A percentile compares a stretch with the other conserved stretches of the same genome.
These are phyloP conservation scores for Cryptococcus floricola DNA, from an alignment of 1,284 basidiomycete species.

Conservation along the genomic window DNA sequence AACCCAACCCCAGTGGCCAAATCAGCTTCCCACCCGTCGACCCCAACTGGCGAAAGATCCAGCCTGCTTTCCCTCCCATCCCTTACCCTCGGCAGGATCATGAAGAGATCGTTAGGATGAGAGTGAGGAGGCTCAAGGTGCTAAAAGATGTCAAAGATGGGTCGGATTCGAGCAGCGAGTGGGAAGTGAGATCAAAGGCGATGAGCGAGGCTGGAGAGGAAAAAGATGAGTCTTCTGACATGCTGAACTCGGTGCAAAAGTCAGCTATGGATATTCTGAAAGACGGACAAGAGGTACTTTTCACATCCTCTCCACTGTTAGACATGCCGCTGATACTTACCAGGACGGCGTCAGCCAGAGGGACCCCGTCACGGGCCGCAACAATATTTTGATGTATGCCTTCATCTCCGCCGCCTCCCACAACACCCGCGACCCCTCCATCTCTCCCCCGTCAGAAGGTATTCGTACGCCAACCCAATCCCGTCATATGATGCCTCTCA, in stretches of 20 bases:
- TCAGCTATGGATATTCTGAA: not conserved
- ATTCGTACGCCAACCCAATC: constrained; percentile 1
- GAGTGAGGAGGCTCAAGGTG: constrained; percentile 1
- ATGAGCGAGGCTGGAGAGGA: not conserved
- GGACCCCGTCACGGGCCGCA: constrained; percentile 6
- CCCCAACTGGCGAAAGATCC: constrained; percentile 4
- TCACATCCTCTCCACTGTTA: not conserved
- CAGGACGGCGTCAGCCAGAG: not conserved
- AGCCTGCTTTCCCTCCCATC: constrained; percentile 1
- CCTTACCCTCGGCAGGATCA: not conserved
- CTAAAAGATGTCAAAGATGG: constrained; percentile 2
- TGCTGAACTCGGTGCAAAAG: not conserved
- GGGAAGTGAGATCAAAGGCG: constrained; percentile 3
- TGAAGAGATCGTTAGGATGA: not conserved
- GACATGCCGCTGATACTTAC: no score
- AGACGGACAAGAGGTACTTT: constrained; percentile 4
- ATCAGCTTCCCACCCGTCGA: constrained; percentile 1
- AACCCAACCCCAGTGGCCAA: not conserved
- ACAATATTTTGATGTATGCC: constrained; percentile 9
- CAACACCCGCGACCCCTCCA: constrained; percentile 2
- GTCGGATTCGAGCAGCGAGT: constrained; percentile 7
- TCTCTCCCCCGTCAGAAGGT: constrained; percentile 1
- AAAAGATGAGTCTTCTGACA: not conserved
- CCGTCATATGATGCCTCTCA: no score
- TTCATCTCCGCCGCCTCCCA: constrained; percentile 6